A percentile compares a stretch with the other conserved stretches of the same genome.
These are phyloP conservation scores for Cerrena zonata DNA, from an alignment of 1,284 basidiomycete genomes.

Conservation along the genomic window DNA sequence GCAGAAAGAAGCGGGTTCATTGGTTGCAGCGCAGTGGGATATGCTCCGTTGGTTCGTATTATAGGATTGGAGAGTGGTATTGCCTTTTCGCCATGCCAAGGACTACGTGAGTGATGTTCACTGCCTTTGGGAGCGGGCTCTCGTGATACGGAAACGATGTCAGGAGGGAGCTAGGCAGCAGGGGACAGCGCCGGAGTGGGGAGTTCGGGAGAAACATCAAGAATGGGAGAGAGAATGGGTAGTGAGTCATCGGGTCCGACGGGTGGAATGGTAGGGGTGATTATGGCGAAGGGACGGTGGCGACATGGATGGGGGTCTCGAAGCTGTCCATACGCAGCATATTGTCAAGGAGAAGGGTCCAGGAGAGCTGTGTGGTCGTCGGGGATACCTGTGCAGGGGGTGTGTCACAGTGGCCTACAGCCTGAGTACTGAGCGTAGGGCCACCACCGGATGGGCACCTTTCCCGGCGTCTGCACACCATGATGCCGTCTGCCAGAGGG, in stretches of 20 bases:
- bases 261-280: not conserved
- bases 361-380: not conserved
- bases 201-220: too few species aligned
- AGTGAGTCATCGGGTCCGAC: not conserved
- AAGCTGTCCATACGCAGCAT: not conserved
- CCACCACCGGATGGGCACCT: too few species aligned
- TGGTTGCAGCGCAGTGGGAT: not conserved
- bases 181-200: too few species aligned
- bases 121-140: not conserved
- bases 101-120: not conserved
- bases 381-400: too few species aligned
- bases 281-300: not conserved
- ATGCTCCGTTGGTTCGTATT: not conserved
- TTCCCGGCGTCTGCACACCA: not conserved
- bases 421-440: not conserved
- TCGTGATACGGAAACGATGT: not conserved
- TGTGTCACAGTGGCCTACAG: not conserved
- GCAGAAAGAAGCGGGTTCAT: not conserved
- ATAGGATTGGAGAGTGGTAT: too few species aligned
- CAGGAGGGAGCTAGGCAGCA: not conserved
- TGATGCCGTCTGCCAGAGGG: constrained; percentile 1
- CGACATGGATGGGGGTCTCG: not conserved
- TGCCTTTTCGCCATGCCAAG: not conserved
- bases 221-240: not conserved
- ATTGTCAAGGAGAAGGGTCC: not conserved